phyloP scores from a whole-genome alignment of 2,329 filamentous ascomycete genomes.

The Chaetomiaceae sp. region DNA sequence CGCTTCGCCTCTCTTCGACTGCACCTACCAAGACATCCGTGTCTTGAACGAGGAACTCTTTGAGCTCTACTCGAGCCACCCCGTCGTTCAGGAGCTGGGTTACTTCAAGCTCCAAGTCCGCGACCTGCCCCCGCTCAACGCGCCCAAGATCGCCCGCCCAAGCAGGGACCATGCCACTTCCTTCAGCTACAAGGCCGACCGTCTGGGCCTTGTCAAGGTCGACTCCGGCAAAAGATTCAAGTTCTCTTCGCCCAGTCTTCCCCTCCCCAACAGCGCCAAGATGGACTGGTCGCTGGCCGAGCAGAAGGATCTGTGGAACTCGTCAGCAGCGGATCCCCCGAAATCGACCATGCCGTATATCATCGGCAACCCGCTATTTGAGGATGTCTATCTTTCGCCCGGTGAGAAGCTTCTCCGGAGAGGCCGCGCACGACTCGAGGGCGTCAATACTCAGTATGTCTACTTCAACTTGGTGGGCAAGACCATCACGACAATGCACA shows the following conservation, averaged over 20 bases:
- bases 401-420: constrained; percentile 26
- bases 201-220: constrained; percentile 24
- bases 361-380: constrained; percentile 27
- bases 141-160: constrained; percentile 20
- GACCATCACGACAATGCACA: constrained; percentile 28
- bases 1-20: constrained; percentile 25
- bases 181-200: constrained; percentile 24
- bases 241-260: constrained; percentile 21
- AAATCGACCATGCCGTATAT: constrained; percentile 25
- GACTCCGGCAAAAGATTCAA: constrained; percentile 24
- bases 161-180: constrained; percentile 25
- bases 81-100: constrained; percentile 21
- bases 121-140: constrained; percentile 20
- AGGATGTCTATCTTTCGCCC: constrained; percentile 25
- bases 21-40: constrained; percentile 25
- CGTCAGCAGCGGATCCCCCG: constrained; percentile 22
- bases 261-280: constrained; percentile 20
- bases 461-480: constrained; percentile 28
- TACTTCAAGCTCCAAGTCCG: constrained; percentile 28
- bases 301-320: constrained; percentile 26
- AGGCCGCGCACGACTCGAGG: constrained; percentile 23
- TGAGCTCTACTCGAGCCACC: constrained; percentile 25
- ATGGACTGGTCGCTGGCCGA: constrained; percentile 22
- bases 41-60: constrained; percentile 27
- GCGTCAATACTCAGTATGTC: constrained; percentile 28